A percentile compares a stretch with the other conserved stretches of the same genome.
Evolutionary conservation across 345 rosid species (phyloP).

Genomic region (Passiflora organensis): DNA sequence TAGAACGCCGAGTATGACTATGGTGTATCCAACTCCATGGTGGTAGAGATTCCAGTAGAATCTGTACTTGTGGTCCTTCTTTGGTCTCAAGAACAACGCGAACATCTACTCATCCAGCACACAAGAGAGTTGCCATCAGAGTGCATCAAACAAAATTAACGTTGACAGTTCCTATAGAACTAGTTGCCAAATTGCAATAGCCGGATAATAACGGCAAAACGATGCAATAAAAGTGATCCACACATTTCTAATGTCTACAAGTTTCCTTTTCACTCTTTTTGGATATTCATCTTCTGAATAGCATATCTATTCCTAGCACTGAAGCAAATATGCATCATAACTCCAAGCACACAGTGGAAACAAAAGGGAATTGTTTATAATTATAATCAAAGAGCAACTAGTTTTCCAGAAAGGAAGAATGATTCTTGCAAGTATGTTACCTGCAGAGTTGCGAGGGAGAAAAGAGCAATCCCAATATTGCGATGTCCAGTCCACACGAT

Average conservation of each 20-base stretch:
- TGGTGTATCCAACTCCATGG: conserved; percentile 58
- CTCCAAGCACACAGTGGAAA: too few species aligned
- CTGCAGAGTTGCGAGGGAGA: conserved; percentile 69
- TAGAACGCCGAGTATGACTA: conserved; percentile 52
- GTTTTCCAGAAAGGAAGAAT: too few species aligned
- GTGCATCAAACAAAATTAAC: conserved; percentile 3
- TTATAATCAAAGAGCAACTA: too few species aligned
- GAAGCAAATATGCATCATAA: too few species aligned
- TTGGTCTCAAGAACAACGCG: conserved; percentile 69
- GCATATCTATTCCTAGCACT: too few species aligned
- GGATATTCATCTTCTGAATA: too few species aligned
- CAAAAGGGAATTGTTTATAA: neutral
- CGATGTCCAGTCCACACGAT: conserved; percentile 38
- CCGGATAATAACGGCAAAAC: neutral
- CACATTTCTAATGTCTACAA: too few species aligned
- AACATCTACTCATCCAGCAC: conserved; percentile 49
- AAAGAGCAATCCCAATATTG: conserved; percentile 66
- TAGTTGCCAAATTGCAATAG: neutral
- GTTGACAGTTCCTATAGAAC: neutral
- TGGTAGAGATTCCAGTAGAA: conserved; percentile 81
- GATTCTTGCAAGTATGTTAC: too few species aligned
- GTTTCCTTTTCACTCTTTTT: too few species aligned
- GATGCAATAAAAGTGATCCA: too few species aligned
- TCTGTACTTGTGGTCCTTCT: conserved; percentile 76
- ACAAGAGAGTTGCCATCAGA: too few species aligned